phyloP scores from a whole-genome alignment of 345 rosid species.

The Alliaria petiolata region DNA sequence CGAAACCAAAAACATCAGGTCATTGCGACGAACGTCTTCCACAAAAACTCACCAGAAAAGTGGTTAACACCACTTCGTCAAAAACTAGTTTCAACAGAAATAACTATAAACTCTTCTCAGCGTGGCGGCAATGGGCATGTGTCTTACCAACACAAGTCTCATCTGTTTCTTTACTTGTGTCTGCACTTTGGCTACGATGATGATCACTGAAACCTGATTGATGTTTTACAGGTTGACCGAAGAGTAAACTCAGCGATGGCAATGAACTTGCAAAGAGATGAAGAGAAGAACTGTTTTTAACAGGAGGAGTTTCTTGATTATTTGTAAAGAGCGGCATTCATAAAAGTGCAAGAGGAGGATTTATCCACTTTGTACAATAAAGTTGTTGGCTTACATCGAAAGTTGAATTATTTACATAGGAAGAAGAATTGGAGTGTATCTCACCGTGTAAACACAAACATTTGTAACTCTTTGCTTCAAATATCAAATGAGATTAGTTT shows the following conservation, averaged over 20 bases:
- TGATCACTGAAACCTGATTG: slow-evolving; percentile 3
- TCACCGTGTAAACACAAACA: slow-evolving; percentile 19
- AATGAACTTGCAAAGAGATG: slow-evolving; percentile 56
- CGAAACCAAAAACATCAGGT: too few relatives aligned
- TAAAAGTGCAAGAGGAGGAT: slow-evolving; percentile 18
- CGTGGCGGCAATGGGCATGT: too few relatives aligned
- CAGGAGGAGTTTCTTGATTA: slow-evolving; percentile 22
- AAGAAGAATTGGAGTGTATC: slow-evolving; percentile 20
- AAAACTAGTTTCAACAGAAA: too few relatives aligned
- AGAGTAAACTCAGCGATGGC: slow-evolving; percentile 55
- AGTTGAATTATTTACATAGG: slow-evolving; percentile 22
- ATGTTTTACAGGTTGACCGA: slow-evolving; percentile 52
- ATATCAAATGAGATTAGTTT: too few relatives aligned
- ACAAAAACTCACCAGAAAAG: too few relatives aligned
- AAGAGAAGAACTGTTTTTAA: background rate
- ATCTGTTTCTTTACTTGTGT: background rate
- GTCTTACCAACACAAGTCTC: too few relatives aligned
- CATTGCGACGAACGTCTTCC: too few relatives aligned
- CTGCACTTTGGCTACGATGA: too few relatives aligned
- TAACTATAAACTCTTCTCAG: too few relatives aligned
- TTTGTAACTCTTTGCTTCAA: slow-evolving; percentile 29
- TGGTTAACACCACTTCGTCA: too few relatives aligned
- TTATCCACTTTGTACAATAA: slow-evolving; percentile 22
- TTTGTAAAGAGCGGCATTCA: slow-evolving; percentile 34
- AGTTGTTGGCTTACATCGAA: slow-evolving; percentile 14